Conservation (phyloP, 2,329 filamentous ascomycete genomes). For the Monilinia fructicola region DNA sequence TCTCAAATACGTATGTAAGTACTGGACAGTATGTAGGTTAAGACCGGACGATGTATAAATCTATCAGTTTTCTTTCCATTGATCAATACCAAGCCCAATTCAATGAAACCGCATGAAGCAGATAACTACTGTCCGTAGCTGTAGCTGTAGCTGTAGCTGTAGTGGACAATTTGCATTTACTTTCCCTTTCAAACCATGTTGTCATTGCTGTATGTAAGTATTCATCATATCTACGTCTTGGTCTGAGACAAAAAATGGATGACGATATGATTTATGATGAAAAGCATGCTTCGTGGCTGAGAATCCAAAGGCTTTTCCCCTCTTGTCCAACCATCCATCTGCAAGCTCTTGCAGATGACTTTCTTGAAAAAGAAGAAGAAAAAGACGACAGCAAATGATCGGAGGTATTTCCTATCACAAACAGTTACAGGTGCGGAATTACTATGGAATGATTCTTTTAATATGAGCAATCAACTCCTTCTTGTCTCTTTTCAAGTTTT, state of each 20-base stretch:
- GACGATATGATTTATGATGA: constrained; percentile 20
- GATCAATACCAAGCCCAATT: background rate
- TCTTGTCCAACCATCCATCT: constrained; percentile 2
- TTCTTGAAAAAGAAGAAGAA: background rate
- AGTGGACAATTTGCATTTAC: background rate
- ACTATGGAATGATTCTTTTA: too few species aligned
- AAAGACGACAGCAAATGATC: background rate
- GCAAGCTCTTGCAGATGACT: constrained; percentile 22
- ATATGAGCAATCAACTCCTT: constrained; percentile 12
- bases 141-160: background rate
- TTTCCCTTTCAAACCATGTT: background rate
- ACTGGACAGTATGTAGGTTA: background rate
- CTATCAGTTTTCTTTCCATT: constrained; percentile 12
- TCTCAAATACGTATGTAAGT: background rate
- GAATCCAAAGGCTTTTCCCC: background rate
- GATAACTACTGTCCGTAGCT: background rate
- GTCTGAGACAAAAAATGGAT: background rate
- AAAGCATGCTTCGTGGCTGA: constrained; percentile 21
- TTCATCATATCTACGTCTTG: constrained; percentile 4
- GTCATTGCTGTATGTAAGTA: background rate
- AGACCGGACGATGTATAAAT: constrained; percentile 3
- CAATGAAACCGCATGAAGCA: constrained; percentile 2
- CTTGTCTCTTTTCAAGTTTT: background rate
- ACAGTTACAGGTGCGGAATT: constrained; percentile 1
- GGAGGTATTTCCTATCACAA: constrained; percentile 16